Conservation (phyloP, 306 rosid species). For the Senna siamea region DNA sequence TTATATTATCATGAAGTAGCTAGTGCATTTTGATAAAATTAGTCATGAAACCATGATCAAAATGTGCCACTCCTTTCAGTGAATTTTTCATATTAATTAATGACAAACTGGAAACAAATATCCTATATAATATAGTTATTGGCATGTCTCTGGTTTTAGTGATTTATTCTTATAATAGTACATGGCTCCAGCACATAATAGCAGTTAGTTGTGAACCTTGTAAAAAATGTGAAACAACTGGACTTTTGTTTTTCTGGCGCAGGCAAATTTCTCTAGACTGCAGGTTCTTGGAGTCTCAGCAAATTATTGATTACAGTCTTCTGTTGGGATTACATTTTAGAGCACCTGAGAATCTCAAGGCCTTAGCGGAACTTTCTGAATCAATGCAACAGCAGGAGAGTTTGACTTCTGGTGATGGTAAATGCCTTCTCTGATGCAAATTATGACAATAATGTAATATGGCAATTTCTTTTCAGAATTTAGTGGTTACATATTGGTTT, state of each 20-base stretch:
- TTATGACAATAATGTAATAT: slow-evolving; percentile 10
- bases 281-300: slow-evolving; percentile 84
- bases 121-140: slow-evolving; percentile 11
- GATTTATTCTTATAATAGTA: slow-evolving; percentile 4
- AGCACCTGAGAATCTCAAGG: slow-evolving; percentile 88
- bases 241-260: slow-evolving; percentile 46
- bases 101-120: not conserved
- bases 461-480: slow-evolving; percentile 26
- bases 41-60: not conserved
- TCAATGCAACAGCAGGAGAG: slow-evolving; percentile 42
- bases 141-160: slow-evolving; percentile 5
- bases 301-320: slow-evolving; percentile 91
- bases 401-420: slow-evolving; percentile 55
- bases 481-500: slow-evolving; percentile 18
- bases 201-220: slow-evolving; percentile 6
- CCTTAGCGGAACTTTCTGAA: slow-evolving; percentile 57
- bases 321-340: slow-evolving; percentile 92
- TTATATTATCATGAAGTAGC: not conserved
- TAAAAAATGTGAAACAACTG: slow-evolving; percentile 13
- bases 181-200: slow-evolving; percentile 8
- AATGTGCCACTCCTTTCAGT: slow-evolving; percentile 22
- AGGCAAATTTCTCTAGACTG: slow-evolving; percentile 89
- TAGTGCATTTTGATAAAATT: slow-evolving; percentile 2
- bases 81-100: not conserved
- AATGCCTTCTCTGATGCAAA: slow-evolving; percentile 30